A percentile compares a stretch with the other conserved stretches of the same genome.
Evolutionary conservation across 257 asterid genomes (phyloP).

Genomic region (Vinca minor): DNA sequence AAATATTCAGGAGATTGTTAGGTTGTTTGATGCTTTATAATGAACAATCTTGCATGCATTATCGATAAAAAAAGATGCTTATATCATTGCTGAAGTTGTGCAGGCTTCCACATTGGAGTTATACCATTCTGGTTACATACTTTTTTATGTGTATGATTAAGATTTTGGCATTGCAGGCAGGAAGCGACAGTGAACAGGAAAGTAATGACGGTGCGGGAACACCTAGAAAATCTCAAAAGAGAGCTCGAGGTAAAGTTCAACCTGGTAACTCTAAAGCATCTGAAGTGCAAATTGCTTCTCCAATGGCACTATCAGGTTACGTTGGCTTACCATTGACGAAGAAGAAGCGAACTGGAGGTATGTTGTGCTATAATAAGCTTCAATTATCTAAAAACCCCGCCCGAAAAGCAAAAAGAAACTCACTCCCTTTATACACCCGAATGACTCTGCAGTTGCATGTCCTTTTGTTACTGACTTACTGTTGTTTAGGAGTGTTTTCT

Average conservation of each 20-base stretch:
- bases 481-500: background rate
- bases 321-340: constrained; percentile 56
- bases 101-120: background rate
- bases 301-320: constrained; percentile 35
- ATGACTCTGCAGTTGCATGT: background rate
- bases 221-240: constrained; percentile 66
- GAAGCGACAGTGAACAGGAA: constrained; percentile 83
- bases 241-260: constrained; percentile 60
- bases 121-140: background rate
- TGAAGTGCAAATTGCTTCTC: constrained; percentile 40
- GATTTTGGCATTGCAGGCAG: constrained; percentile 50
- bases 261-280: constrained; percentile 42
- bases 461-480: too few relatives aligned
- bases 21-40: background rate
- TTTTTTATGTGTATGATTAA: constrained; percentile 14
- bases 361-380: constrained; percentile 15
- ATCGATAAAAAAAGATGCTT: background rate
- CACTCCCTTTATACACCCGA: background rate
- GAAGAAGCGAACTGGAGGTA: constrained; percentile 91
- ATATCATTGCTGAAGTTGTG: background rate
- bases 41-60: background rate
- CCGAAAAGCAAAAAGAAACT: too few relatives aligned
- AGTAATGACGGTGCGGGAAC: constrained; percentile 73
- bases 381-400: background rate
- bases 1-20: background rate